These are phyloP conservation scores for Sporothrix protearum DNA, from an alignment of 2,329 filamentous ascomycete genomes.

Conservation along the genomic window DNA sequence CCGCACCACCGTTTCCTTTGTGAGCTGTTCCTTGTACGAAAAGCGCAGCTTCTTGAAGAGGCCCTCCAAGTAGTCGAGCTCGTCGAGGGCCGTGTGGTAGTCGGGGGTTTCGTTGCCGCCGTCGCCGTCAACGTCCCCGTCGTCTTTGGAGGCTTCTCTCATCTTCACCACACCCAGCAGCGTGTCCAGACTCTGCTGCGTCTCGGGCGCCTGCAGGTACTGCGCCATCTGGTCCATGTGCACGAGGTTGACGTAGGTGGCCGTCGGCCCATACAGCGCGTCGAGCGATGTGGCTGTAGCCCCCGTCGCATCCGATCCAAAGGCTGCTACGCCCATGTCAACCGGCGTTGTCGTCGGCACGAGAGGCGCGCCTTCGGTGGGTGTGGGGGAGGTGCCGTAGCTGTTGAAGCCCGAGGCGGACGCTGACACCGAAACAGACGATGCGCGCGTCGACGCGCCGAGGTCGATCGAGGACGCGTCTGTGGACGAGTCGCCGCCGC, in stretches of 20 bases:
- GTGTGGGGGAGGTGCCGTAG: slow-evolving; percentile 1
- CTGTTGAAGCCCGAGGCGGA: slow-evolving; percentile 9
- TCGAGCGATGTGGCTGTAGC: too few species aligned
- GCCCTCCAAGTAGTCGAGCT: slow-evolving; percentile 87
- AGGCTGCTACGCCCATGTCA: neutral
- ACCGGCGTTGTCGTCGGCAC: slow-evolving; percentile 17
- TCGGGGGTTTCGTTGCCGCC: neutral
- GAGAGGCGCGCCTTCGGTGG: neutral
- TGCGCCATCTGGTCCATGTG: slow-evolving; percentile 27
- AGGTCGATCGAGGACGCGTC: neutral
- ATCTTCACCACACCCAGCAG: slow-evolving; percentile 25
- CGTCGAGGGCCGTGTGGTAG: slow-evolving; percentile 37
- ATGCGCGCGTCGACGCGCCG: slow-evolving; percentile 22
- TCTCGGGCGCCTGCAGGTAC: slow-evolving; percentile 22
- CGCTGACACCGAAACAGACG: slow-evolving; percentile 16
- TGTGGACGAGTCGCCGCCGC: slow-evolving; percentile 12
- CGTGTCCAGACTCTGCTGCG: slow-evolving; percentile 24
- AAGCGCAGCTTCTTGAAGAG: slow-evolving; percentile 95
- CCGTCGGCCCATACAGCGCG: slow-evolving; percentile 15
- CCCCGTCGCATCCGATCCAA: neutral
- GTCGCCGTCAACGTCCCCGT: too few species aligned
- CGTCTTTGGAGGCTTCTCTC: too few species aligned
- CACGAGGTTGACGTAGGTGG: slow-evolving; percentile 22
- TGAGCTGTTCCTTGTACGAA: slow-evolving; percentile 96
- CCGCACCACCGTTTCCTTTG: slow-evolving; percentile 95